Conservation (phyloP, 164 flowering plant species). For the Dillenia suffruticosa region DNA sequence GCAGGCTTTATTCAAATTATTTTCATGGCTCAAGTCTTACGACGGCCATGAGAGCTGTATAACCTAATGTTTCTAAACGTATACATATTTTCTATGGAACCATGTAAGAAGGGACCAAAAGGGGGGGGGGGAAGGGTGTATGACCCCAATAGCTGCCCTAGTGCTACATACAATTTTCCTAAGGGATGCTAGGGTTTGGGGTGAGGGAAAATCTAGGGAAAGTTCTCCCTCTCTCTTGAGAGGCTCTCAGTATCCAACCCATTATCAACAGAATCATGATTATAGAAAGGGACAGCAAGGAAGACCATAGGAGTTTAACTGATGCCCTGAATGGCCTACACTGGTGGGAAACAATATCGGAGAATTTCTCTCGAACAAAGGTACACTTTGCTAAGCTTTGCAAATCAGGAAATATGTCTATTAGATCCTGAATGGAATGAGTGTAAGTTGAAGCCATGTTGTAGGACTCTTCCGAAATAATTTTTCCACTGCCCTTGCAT, state of each 20-base stretch:
- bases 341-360: slow-evolving; percentile 28
- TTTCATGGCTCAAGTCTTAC: neutral
- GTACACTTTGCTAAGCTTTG: slow-evolving; percentile 34
- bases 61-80: too few species aligned
- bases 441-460: slow-evolving; percentile 37
- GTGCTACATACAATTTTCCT: neutral
- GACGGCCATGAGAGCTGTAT: neutral
- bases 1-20: neutral
- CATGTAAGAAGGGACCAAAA: too few species aligned
- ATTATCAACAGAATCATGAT: slow-evolving; percentile 33
- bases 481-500: slow-evolving; percentile 28
- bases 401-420: slow-evolving; percentile 41
- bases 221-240: slow-evolving; percentile 28
- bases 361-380: slow-evolving; percentile 27
- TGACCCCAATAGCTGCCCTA: too few species aligned
- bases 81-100: too few species aligned
- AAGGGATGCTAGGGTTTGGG: slow-evolving; percentile 10
- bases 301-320: slow-evolving; percentile 30
- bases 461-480: slow-evolving; percentile 27
- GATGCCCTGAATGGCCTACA: slow-evolving; percentile 42
- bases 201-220: slow-evolving; percentile 19
- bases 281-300: slow-evolving; percentile 34
- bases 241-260: slow-evolving; percentile 31
- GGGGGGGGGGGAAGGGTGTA: too few species aligned
- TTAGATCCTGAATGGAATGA: slow-evolving; percentile 27